A percentile compares a stretch with the other conserved stretches of the same genome.
phyloP scores from a whole-genome alignment of 176 grass and related monocot species.

The Triticum timopheevii region DNA sequence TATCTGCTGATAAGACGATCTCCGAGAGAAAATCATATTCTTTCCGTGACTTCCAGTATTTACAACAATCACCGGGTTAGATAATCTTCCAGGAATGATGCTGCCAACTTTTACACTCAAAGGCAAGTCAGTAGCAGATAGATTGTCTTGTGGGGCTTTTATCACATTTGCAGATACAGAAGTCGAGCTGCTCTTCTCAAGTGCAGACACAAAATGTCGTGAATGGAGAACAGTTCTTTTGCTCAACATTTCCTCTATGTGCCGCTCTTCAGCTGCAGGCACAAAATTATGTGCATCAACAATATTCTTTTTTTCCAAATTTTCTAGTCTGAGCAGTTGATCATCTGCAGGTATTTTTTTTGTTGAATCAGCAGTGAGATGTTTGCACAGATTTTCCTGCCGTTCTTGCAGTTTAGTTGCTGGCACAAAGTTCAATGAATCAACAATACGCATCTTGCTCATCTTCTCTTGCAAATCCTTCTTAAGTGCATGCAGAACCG shows the following conservation, averaged over 20 bases:
- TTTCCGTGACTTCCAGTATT: constrained; percentile 83
- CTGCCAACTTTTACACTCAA: constrained; percentile 37
- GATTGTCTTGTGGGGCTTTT: constrained; percentile 37
- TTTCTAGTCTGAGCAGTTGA: constrained; percentile 22
- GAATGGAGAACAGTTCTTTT: constrained; percentile 34
- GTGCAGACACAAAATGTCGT: constrained; percentile 41
- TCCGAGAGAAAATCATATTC: constrained; percentile 71
- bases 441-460: constrained; percentile 50
- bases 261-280: constrained; percentile 19
- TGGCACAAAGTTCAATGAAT: constrained; percentile 49
- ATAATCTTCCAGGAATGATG: constrained; percentile 23
- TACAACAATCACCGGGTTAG: constrained; percentile 63
- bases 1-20: constrained; percentile 91
- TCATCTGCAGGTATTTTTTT: constrained; percentile 10
- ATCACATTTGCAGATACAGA: constrained; percentile 58
- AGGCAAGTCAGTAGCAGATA: constrained; percentile 37
- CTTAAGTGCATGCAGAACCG: constrained; percentile 45
- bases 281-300: constrained; percentile 30
- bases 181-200: constrained; percentile 51
- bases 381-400: constrained; percentile 28
- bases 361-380: constrained; percentile 30
- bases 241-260: constrained; percentile 11
- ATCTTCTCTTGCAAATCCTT: constrained; percentile 58
- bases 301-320: constrained; percentile 28
- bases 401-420: constrained; percentile 20